Evolutionary conservation across 768 basidiomycete genomes (phyloP).

Genomic region (Rubroboletus satanas): DNA sequence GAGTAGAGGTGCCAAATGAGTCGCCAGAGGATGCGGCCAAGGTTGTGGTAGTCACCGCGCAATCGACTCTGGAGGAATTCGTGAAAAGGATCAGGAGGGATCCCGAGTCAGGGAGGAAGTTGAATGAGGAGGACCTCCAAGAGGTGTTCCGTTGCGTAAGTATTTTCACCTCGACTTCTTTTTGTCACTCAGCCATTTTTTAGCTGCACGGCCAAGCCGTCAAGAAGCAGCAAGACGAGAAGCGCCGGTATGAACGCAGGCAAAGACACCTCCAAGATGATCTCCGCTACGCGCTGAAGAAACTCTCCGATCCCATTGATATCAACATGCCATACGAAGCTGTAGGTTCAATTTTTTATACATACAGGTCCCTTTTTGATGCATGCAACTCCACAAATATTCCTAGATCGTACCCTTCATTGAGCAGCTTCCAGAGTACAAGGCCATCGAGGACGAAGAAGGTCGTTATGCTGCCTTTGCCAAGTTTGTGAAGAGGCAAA

Average conservation of each 20-base stretch:
- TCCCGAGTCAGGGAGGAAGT: slow-evolving; percentile 45
- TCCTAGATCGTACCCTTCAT: slow-evolving; percentile 68
- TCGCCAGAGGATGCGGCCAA: slow-evolving; percentile 29
- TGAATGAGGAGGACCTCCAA: slow-evolving; percentile 51
- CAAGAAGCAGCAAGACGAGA: slow-evolving; percentile 82
- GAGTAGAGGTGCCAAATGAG: slow-evolving; percentile 33
- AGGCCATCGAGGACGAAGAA: slow-evolving; percentile 86
- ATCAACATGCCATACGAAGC: slow-evolving; percentile 74
- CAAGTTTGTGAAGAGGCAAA: slow-evolving; percentile 89
- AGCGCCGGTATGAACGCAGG: slow-evolving; percentile 76
- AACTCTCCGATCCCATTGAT: slow-evolving; percentile 79
- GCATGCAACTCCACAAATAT: not conserved
- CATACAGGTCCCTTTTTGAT: not conserved
- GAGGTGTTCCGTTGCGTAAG: slow-evolving; percentile 64
- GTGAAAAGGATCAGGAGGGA: slow-evolving; percentile 51
- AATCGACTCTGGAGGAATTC: slow-evolving; percentile 68
- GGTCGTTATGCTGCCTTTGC: slow-evolving; percentile 73
- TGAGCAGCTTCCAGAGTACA: slow-evolving; percentile 80
- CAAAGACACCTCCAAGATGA: slow-evolving; percentile 91
- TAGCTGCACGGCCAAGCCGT: slow-evolving; percentile 71
- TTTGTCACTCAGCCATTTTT: slow-evolving; percentile 5
- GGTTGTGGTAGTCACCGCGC: slow-evolving; percentile 40
- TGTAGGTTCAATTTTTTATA: slow-evolving; percentile 41
- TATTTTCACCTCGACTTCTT: slow-evolving; percentile 1
- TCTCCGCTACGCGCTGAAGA: slow-evolving; percentile 91